Evolutionary conservation across 2,329 filamentous ascomycete species (phyloP), one percentile per base, ranked within the genome.

Genomic region (Exophiala alcalophila): DNA sequence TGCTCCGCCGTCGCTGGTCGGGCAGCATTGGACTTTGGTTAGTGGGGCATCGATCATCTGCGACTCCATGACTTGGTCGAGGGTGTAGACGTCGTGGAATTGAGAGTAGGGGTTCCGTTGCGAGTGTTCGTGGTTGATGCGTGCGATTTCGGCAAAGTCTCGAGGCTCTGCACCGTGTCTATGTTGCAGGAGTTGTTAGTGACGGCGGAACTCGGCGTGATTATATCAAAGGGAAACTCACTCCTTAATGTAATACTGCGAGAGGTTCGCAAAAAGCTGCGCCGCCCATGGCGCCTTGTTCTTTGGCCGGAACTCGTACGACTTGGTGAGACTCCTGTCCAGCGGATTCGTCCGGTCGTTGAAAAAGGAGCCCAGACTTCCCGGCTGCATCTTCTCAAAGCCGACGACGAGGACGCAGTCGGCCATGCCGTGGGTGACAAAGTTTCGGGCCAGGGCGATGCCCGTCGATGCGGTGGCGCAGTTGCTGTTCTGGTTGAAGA

Each of bases 401-500:
- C 91, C 91, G 14, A 97, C 80, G 1, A 96, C 90, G 49, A 97
- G 71, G 15, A 94, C 81, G 61, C 88, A 94, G 66, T 95, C 86
- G 1, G 88, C 86, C 11, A 79, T 86, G 23, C 90, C 90, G 57
- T 85, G 77, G 4, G 80, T 75, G 57, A 96, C 81, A 63, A 92
- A 76, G 38, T 83, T 87, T 20, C 89, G 76, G 2, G 77, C 91
- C 77, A 97, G 84, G 61, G 82, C 81, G 44, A 97, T 71, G 5
- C 91, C 91, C 0, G 91, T 95, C 3, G 84, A 88, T 11, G 91
- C 91, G 0, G 91, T 97, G 3, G 86, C 87, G 75, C 91, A 97
- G 73, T 96, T 95, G 76, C 97, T 97, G 78, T 96, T 96, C 61
- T 95, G 88, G 61, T 97, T 97, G 75, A 94, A 90, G 64, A 97